Conservation (phyloP, 805 yeast species). For the Schizosaccharomyces lindneri region DNA sequence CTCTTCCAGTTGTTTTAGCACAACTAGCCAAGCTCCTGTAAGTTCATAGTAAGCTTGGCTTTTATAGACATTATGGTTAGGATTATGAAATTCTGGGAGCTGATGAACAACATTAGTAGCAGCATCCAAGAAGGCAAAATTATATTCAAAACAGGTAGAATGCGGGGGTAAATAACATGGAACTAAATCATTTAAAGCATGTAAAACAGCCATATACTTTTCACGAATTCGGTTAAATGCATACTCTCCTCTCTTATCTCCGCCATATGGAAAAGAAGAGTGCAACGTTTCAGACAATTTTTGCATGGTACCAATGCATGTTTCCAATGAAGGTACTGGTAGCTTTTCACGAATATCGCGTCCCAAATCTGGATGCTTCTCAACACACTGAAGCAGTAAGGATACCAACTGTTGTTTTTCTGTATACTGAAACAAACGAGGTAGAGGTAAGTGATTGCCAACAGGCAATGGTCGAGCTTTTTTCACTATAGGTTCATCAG, state of each 20-base stretch:
- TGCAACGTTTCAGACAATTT: constrained; percentile 21
- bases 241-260: constrained; percentile 49
- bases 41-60: constrained; percentile 36
- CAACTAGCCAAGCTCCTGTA: constrained; percentile 30
- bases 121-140: constrained; percentile 37
- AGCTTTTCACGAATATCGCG: constrained; percentile 24
- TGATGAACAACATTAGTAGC: constrained; percentile 34
- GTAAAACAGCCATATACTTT: constrained; percentile 39
- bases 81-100: constrained; percentile 39
- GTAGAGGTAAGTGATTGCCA: constrained; percentile 38
- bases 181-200: constrained; percentile 49
- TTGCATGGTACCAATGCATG: constrained; percentile 26
- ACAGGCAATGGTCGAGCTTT: neutral
- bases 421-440: constrained; percentile 42
- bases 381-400: constrained; percentile 28
- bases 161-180: constrained; percentile 48
- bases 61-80: constrained; percentile 19
- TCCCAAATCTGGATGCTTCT: constrained; percentile 36
- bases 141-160: constrained; percentile 26
- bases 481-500: neutral
- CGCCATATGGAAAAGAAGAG: constrained; percentile 44
- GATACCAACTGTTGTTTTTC: constrained; percentile 30
- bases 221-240: constrained; percentile 52
- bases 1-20: constrained; percentile 17
- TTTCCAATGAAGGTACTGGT: constrained; percentile 31